Conservation (phyloP, 495 filamentous ascomycete species). For the Daldinia bambusicola region DNA sequence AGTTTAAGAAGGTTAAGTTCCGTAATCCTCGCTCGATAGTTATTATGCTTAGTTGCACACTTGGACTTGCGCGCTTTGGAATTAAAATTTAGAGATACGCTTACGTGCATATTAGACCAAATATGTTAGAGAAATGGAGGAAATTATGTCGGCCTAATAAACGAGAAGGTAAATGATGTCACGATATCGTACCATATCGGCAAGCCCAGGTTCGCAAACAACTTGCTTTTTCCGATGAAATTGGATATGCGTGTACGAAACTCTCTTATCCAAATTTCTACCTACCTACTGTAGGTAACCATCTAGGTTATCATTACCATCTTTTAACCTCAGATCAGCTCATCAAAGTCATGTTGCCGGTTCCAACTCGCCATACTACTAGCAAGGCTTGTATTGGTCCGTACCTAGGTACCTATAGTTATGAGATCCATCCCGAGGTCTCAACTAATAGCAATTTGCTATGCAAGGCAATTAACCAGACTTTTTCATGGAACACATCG, state of each 20-base stretch:
- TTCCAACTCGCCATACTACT: conserved; percentile 18
- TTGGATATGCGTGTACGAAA: background rate
- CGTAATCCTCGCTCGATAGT: background rate
- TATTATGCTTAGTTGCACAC: conserved; percentile 4
- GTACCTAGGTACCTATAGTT: conserved; percentile 5
- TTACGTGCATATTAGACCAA: background rate
- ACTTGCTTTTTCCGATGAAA: conserved; percentile 9
- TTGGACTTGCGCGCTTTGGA: no score
- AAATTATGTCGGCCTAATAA: background rate
- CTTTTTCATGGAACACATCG: conserved; percentile 28
- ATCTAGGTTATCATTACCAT: no score
- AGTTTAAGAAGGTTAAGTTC: no score
- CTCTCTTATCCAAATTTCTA: background rate
- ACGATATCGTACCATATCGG: conserved; percentile 43
- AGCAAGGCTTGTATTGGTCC: conserved; percentile 29
- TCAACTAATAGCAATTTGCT: conserved; percentile 32
- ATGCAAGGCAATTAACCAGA: conserved; percentile 22
- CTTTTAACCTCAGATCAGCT: background rate
- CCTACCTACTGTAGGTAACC: no score
- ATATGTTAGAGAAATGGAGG: background rate
- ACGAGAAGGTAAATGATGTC: conserved; percentile 9
- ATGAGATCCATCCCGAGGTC: conserved; percentile 38
- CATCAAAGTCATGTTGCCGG: conserved; percentile 39
- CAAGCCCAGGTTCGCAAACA: conserved; percentile 20
- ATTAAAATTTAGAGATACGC: background rate